These are phyloP conservation scores for Starmerella roubikii DNA, from an alignment of 805 yeast genomes.

Conservation along the genomic window DNA sequence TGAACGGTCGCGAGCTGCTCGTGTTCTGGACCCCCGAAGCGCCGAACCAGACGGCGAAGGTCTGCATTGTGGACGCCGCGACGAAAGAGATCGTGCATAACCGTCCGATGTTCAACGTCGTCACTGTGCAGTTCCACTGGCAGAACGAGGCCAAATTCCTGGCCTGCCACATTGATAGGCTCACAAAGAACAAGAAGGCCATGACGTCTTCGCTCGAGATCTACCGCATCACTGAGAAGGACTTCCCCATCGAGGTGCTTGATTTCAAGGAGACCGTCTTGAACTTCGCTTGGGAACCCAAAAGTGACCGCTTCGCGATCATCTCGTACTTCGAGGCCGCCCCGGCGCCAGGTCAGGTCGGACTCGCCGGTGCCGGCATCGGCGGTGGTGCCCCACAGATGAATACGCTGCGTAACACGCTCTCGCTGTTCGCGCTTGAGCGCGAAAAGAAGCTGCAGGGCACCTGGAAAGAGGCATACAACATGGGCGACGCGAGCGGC, in stretches of 20 bases:
- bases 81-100: constrained; percentile 74
- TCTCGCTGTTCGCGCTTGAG: constrained; percentile 77
- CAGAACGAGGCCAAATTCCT: constrained; percentile 71
- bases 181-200: constrained; percentile 88
- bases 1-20: constrained; percentile 50
- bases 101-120: constrained; percentile 86
- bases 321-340: constrained; percentile 44
- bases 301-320: constrained; percentile 70
- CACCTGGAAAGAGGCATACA: constrained; percentile 48
- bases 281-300: constrained; percentile 93
- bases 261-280: constrained; percentile 83
- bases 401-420: constrained; percentile 32
- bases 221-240: constrained; percentile 74
- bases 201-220: constrained; percentile 83
- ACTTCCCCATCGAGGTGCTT: constrained; percentile 85
- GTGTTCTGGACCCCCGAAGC: constrained; percentile 97
- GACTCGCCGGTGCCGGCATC: constrained; percentile 1
- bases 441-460: constrained; percentile 36
- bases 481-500: constrained; percentile 46
- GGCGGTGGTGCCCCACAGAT: constrained; percentile 13
- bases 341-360: constrained; percentile 21
- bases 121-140: constrained; percentile 86
- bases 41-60: constrained; percentile 86
- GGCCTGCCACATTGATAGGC: constrained; percentile 93
- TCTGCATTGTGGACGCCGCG: constrained; percentile 77